Evolutionary conservation across 257 asterid genomes (phyloP).

Genomic region (Solanum chiquidenum): DNA sequence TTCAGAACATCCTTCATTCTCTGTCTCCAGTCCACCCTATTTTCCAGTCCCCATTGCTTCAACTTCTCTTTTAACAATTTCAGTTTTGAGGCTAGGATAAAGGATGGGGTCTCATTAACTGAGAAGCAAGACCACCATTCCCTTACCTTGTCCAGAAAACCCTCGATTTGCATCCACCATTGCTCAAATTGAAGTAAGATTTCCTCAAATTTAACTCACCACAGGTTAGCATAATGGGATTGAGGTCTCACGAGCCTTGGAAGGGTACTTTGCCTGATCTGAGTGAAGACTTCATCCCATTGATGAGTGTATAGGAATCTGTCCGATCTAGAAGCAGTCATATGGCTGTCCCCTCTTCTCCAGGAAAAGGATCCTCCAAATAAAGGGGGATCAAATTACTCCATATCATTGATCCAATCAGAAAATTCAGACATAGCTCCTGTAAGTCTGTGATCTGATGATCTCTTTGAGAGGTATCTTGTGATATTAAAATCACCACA

Average conservation of each 20-base stretch:
- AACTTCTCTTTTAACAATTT: not conserved
- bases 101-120: not conserved
- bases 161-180: not conserved
- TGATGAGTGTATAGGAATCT: not conserved
- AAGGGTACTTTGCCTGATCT: not conserved
- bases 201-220: not conserved
- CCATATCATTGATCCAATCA: not conserved
- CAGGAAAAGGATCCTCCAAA: not conserved
- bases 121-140: not conserved
- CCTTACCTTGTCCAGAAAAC: not conserved
- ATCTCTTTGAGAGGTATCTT: not conserved
- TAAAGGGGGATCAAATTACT: not conserved
- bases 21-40: not conserved
- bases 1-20: not conserved
- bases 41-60: not conserved
- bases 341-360: not conserved
- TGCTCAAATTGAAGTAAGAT: not conserved
- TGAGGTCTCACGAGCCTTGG: not conserved
- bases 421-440: not conserved
- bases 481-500: not conserved
- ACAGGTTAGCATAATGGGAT: not conserved
- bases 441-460: not conserved
- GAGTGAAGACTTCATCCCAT: not conserved
- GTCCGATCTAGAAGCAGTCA: not conserved
- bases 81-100: not conserved